These are phyloP conservation scores for Lentithecium fluviatile DNA, from an alignment of 495 filamentous ascomycete species.

Conservation along the genomic window DNA sequence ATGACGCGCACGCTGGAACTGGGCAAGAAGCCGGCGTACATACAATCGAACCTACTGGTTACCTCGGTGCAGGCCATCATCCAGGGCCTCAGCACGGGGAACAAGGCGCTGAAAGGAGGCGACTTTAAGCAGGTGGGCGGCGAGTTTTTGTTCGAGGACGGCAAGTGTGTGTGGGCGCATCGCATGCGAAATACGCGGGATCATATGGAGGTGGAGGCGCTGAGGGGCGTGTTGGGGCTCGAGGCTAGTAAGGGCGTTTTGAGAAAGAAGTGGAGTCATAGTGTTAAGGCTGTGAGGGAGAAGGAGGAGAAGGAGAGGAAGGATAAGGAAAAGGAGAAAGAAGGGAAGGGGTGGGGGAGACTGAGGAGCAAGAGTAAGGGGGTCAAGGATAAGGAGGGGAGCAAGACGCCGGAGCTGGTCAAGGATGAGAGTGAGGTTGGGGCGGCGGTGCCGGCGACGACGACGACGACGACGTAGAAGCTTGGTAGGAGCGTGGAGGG, in stretches of 20 bases:
- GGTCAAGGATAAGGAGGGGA: conserved; percentile 8
- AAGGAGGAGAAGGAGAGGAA: conserved; percentile 28
- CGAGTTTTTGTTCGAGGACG: conserved; percentile 78
- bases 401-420: conserved; percentile 3
- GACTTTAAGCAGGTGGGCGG: conserved; percentile 73
- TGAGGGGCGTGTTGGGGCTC: conserved; percentile 62
- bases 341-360: conserved; percentile 26
- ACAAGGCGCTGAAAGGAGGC: conserved; percentile 63
- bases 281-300: conserved; percentile 19
- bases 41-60: conserved; percentile 51
- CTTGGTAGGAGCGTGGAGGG: no score
- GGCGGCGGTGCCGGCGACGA: not conserved
- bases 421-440: conserved; percentile 2
- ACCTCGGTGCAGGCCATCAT: conserved; percentile 52
- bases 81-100: conserved; percentile 56
- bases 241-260: conserved; percentile 41
- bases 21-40: conserved; percentile 67
- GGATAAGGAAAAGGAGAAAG: conserved; percentile 9
- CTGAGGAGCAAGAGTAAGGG: conserved; percentile 24
- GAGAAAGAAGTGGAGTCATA: conserved; percentile 34
- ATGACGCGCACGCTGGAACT: conserved; percentile 65
- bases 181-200: conserved; percentile 79
- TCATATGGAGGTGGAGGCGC: conserved; percentile 66
- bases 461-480: no score
- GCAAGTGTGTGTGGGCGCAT: conserved; percentile 73